phyloP scores from a whole-genome alignment of 1,284 basidiomycete species.

The Coriolopsis trogii region DNA sequence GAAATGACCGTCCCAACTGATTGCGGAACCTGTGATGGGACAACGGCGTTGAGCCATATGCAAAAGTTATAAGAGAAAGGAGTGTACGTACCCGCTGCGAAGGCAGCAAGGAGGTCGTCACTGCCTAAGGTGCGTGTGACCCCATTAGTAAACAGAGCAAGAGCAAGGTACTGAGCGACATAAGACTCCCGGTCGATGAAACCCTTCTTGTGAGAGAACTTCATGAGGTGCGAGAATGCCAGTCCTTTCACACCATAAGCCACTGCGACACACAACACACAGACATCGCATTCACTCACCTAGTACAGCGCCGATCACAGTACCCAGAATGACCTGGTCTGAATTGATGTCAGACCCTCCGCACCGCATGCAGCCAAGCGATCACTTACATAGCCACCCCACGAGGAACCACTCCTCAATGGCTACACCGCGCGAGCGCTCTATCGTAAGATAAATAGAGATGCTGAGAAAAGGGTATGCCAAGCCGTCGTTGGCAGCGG shows the following conservation, averaged over 20 bases:
- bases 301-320: slow-evolving; percentile 75
- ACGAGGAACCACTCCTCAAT: slow-evolving; percentile 81
- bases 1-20: slow-evolving; percentile 96
- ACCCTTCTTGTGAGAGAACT: slow-evolving; percentile 73
- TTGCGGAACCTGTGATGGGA: slow-evolving; percentile 63
- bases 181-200: slow-evolving; percentile 92
- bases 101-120: slow-evolving; percentile 91
- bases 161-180: slow-evolving; percentile 87
- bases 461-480: slow-evolving; percentile 94
- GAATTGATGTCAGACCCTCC: background rate
- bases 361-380: background rate
- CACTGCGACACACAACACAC: too few species aligned
- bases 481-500: slow-evolving; percentile 85
- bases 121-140: slow-evolving; percentile 77
- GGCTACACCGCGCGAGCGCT: slow-evolving; percentile 64
- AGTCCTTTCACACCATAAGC: slow-evolving; percentile 60
- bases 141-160: slow-evolving; percentile 82
- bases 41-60: background rate
- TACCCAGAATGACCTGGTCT: slow-evolving; percentile 92
- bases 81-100: slow-evolving; percentile 74
- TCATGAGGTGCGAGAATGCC: slow-evolving; percentile 81
- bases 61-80: background rate
- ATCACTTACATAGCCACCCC: slow-evolving; percentile 72
- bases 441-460: slow-evolving; percentile 85
- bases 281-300: slow-evolving; percentile 45